Evolutionary conservation across 345 rosid species (phyloP).

Genomic region (Pelargonium nanum): DNA sequence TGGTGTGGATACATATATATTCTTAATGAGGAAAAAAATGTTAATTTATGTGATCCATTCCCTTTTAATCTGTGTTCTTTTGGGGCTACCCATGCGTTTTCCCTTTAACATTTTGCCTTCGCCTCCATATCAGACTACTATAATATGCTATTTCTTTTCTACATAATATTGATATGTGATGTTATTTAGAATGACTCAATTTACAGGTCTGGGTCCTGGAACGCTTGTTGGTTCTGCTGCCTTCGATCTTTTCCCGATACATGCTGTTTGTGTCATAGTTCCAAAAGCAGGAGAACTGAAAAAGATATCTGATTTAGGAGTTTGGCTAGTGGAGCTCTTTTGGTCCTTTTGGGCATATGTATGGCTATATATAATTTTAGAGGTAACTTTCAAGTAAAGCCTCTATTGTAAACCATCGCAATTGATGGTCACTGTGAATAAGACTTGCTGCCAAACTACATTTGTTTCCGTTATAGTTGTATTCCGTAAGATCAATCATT

Average conservation of each 20-base stretch:
- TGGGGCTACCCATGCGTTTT: too few species aligned
- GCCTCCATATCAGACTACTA: too few species aligned
- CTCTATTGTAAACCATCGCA: too few species aligned
- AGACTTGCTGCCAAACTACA: too few species aligned
- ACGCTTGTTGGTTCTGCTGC: slow-evolving; percentile 99
- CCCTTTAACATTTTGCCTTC: too few species aligned
- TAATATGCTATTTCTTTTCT: neutral
- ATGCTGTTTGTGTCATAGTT: slow-evolving; percentile 89
- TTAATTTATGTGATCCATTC: slow-evolving; percentile 6
- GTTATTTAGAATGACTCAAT: neutral
- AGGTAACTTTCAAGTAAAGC: slow-evolving; percentile 40
- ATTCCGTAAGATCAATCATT: too few species aligned
- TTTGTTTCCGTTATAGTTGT: too few species aligned
- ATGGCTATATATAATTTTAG: slow-evolving; percentile 87
- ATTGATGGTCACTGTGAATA: neutral
- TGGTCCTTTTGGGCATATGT: slow-evolving; percentile 99
- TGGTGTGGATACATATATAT: too few species aligned
- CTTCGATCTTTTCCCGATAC: slow-evolving; percentile 92
- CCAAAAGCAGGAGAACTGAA: slow-evolving; percentile 93
- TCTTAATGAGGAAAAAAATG: too few species aligned
- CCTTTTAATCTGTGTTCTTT: too few species aligned
- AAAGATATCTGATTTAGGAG: slow-evolving; percentile 85
- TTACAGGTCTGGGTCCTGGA: slow-evolving; percentile 84
- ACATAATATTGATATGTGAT: neutral
- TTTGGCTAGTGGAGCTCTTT: slow-evolving; percentile 88